These are phyloP conservation scores for peach (Prunus persica) DNA, from an alignment of 306 rosid genomes.

Conservation along the genomic window DNA sequence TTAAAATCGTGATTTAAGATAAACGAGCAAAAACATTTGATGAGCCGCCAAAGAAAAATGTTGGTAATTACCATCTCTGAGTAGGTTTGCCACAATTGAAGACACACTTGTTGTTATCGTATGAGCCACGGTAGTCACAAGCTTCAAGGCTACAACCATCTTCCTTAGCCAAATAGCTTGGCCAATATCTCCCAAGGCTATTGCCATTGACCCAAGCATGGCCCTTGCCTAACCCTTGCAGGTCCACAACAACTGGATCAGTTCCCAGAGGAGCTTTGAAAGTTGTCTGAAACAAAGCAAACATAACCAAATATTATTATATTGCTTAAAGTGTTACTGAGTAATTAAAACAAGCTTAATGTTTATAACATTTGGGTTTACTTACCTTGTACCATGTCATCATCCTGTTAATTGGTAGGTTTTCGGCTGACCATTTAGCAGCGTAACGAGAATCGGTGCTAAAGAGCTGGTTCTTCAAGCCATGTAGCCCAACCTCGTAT, in stretches of 20 bases:
- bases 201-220: constrained; percentile 61
- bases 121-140: constrained; percentile 53
- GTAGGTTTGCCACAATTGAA: constrained; percentile 51
- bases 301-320: neutral
- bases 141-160: constrained; percentile 41
- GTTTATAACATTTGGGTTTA: neutral
- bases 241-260: constrained; percentile 40
- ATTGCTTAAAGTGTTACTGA: neutral
- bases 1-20: neutral
- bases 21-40: neutral
- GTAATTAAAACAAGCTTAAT: neutral
- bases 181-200: constrained; percentile 46
- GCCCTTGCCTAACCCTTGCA: constrained; percentile 48
- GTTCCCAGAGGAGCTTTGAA: constrained; percentile 55
- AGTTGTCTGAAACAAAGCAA: constrained; percentile 27
- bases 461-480: constrained; percentile 25
- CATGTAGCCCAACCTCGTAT: constrained; percentile 43
- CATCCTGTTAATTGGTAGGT: constrained; percentile 31
- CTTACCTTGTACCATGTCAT: constrained; percentile 64
- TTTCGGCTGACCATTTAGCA: constrained; percentile 29
- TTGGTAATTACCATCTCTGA: constrained; percentile 41
- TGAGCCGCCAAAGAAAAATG: no score
- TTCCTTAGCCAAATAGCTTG: constrained; percentile 31
- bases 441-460: constrained; percentile 15
- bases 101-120: constrained; percentile 35